Conservation (phyloP, 1,284 basidiomycete species). For the Cryptococcus sp. region DNA sequence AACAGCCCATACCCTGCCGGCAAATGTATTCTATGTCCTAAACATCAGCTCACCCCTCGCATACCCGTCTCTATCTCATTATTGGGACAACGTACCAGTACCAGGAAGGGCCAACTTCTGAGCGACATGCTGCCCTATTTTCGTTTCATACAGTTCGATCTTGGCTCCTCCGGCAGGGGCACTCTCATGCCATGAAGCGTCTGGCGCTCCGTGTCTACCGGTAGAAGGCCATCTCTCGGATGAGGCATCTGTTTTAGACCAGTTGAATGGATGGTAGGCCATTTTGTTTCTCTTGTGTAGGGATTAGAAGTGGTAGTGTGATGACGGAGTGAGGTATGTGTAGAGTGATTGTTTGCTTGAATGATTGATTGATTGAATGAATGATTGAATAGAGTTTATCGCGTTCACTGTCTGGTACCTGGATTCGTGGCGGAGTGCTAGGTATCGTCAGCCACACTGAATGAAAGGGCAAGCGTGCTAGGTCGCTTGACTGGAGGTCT, state of each 20-base stretch:
- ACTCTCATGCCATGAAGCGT: slow-evolving; percentile 11
- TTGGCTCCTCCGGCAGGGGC: slow-evolving; percentile 14
- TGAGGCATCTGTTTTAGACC: slow-evolving; percentile 24
- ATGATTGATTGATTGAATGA: neutral
- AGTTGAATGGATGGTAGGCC: slow-evolving; percentile 13
- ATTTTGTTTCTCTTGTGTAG: neutral
- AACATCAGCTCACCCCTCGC: slow-evolving; percentile 1
- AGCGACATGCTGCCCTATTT: slow-evolving; percentile 25
- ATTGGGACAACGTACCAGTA: too few species aligned
- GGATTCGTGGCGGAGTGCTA: too few species aligned
- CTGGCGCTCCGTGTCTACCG: neutral
- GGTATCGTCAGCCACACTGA: too few species aligned
- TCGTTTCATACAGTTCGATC: slow-evolving; percentile 23
- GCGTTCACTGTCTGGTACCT: too few species aligned
- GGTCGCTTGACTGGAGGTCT: too few species aligned
- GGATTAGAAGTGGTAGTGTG: neutral
- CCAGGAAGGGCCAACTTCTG: too few species aligned
- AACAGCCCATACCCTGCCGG: slow-evolving; percentile 35
- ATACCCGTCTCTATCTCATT: too few species aligned
- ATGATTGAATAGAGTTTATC: too few species aligned
- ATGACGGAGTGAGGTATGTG: too few species aligned
- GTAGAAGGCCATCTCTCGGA: slow-evolving; percentile 15
- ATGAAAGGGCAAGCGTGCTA: too few species aligned
- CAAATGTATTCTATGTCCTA: slow-evolving; percentile 16
- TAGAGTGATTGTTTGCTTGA: neutral